Base-by-base conservation (phyloP, 768 basidiomycete genomes). In the Chalciporus pseudorubinellus region DNA sequence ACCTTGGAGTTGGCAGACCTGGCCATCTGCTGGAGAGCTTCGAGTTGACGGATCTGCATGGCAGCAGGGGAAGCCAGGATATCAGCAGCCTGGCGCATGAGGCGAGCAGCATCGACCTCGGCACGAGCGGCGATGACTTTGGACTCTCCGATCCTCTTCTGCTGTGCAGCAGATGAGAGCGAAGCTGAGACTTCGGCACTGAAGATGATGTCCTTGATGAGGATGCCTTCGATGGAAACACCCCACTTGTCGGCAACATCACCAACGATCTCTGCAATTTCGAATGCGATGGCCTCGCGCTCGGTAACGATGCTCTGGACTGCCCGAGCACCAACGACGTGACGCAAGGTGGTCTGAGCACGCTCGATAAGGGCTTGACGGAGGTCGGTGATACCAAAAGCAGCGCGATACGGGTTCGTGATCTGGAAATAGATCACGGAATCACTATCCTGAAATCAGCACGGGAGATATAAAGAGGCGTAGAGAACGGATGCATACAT, bases 251-350 rank as follows among this genome's bases (percentile, higher is more conserved):
- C 91, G 14, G 90, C 89, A 39, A 93, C 80, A 68, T 93, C 89
- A 22, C 87, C 89, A 26, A 98, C 92, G 51, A 97, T 94, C 70
- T 95, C 92, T 47, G 93, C 95, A 55, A 98, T 97, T 71, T 98
- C 95, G 63, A 89, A 87, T 10, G 95, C 95, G 57, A 97, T 93
- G 38, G 89, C 93, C 63, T 98, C 95, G 55, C 95, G 91, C 72
- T 98, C 95, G 3, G 94, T 95, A 55, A 98, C 92, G 51, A 98
- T 89, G 61, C 83, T 85, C 71, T 98, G 95, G n/a, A 98, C 90
- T 1, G 89, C 85, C 20, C 92, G 87, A 3, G 92, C 91, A 57
- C 95, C 95, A 29, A 97, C 93, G 66, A 98, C 94, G 63, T 98
- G 93, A n/a, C 95, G 85, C 19, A 98, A 79, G 14, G 95, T 99